A percentile compares a stretch with the other conserved stretches of the same genome.
Evolutionary conservation across 768 basidiomycete species (phyloP).

Genomic region (Lanmaoa rubissima): DNA sequence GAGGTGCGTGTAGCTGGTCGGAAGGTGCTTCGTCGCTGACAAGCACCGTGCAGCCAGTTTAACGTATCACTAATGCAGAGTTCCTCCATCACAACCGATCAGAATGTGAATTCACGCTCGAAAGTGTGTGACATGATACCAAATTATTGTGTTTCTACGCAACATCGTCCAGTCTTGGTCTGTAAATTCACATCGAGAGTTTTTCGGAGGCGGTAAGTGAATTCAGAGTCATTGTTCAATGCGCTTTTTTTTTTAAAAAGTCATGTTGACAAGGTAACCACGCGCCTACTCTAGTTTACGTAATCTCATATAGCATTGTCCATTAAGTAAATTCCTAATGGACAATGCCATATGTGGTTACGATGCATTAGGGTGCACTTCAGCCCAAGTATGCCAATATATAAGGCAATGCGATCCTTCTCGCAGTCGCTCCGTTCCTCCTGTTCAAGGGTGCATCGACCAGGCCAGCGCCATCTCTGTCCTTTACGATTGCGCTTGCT

Average conservation of each 20-base stretch:
- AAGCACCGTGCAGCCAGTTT: neutral
- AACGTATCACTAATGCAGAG: neutral
- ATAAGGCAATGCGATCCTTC: conserved; percentile 7
- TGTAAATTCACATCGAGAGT: conserved; percentile 2
- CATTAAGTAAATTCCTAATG: too few species aligned
- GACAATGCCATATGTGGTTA: too few species aligned
- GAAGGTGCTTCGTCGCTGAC: conserved; percentile 2
- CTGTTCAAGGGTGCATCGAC: neutral
- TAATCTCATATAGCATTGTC: conserved; percentile 13
- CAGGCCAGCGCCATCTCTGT: conserved; percentile 23
- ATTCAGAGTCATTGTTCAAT: conserved; percentile 3
- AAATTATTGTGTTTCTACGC: conserved; percentile 16
- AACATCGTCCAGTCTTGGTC: neutral
- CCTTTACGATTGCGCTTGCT: conserved; percentile 6
- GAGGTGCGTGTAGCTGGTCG: conserved; percentile 5
- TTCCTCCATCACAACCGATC: conserved; percentile 10
- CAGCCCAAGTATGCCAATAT: neutral
- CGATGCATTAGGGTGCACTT: neutral
- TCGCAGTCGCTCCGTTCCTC: neutral
- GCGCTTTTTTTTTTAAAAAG: neutral
- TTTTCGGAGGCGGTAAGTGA: neutral
- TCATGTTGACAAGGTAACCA: conserved; percentile 24
- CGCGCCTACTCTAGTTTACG: conserved; percentile 8
- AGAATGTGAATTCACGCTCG: conserved; percentile 1
- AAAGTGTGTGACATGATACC: neutral